Percentiles rank a stretch among this genome's conserved stretches.
Evolutionary conservation across 768 basidiomycete species (phyloP).

Genomic region (Psilocybe cyanescens): DNA sequence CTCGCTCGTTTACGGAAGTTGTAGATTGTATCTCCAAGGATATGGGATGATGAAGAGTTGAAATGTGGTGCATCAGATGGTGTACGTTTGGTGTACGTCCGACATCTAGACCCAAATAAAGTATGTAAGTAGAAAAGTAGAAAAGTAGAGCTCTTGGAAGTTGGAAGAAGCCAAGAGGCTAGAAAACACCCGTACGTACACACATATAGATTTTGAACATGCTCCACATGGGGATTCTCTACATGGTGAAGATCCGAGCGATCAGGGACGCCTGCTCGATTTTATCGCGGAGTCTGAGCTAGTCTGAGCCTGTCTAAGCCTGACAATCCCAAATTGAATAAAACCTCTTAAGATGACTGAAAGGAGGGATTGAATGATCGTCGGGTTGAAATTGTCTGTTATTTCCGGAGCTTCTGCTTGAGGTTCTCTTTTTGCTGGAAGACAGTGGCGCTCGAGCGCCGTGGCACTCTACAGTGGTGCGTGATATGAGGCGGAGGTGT

Average conservation of each 20-base stretch:
- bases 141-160: too few species aligned
- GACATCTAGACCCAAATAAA: constrained; percentile 2
- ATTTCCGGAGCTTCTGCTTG: too few species aligned
- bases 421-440: neutral
- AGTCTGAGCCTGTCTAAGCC: too few species aligned
- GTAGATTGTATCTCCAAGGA: constrained; percentile 18
- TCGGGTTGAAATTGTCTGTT: too few species aligned
- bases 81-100: constrained; percentile 18
- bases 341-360: too few species aligned
- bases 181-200: neutral
- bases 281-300: too few species aligned
- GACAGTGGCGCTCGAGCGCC: neutral
- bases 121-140: too few species aligned
- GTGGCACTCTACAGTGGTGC: constrained; percentile 5
- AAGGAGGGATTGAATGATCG: too few species aligned
- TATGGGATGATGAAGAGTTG: neutral
- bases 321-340: too few species aligned
- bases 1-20: constrained; percentile 15
- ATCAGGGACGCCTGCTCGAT: neutral
- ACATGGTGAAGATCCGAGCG: neutral
- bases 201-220: neutral
- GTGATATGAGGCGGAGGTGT: constrained; percentile 12
- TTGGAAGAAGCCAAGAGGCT: too few species aligned
- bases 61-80: constrained; percentile 14
- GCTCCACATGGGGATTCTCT: too few species aligned